Conservation (phyloP, 345 rosid genomes). For the Bruguiera parviflora region DNA sequence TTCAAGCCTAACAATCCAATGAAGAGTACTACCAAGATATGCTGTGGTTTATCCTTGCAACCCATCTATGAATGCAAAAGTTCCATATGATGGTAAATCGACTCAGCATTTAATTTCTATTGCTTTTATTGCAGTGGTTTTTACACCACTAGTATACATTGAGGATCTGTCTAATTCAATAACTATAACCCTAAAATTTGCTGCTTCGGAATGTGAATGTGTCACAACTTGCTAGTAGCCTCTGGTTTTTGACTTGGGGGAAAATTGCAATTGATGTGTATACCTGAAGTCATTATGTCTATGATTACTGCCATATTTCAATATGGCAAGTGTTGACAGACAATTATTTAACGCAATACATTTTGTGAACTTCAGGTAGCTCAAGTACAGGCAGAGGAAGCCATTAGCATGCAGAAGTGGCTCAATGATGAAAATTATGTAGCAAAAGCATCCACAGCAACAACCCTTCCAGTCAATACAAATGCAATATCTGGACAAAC, state of each 20-base stretch:
- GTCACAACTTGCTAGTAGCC: background rate
- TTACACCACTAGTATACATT: too few species aligned
- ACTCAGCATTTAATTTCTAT: too few species aligned
- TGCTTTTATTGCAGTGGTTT: background rate
- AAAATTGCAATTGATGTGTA: background rate
- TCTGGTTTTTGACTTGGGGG: background rate
- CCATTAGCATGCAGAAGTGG: slow-evolving; percentile 57
- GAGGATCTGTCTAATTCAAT: background rate
- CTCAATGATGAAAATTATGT: slow-evolving; percentile 53
- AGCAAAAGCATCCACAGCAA: slow-evolving; percentile 32
- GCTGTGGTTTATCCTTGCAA: too few species aligned
- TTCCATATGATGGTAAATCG: too few species aligned
- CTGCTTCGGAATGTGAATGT: background rate
- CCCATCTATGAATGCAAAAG: too few species aligned
- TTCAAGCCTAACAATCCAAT: too few species aligned
- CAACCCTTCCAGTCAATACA: slow-evolving; percentile 28
- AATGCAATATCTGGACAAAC: slow-evolving; percentile 45
- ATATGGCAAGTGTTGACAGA: background rate
- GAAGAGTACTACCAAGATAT: too few species aligned
- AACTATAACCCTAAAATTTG: background rate
- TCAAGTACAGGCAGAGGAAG: slow-evolving; percentile 70
- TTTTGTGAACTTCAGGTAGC: slow-evolving; percentile 55
- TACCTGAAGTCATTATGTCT: background rate
- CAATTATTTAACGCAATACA: background rate
- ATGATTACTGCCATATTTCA: background rate